Evolutionary conservation across 345 rosid genomes (phyloP).

Genomic region (Populus deltoides): DNA sequence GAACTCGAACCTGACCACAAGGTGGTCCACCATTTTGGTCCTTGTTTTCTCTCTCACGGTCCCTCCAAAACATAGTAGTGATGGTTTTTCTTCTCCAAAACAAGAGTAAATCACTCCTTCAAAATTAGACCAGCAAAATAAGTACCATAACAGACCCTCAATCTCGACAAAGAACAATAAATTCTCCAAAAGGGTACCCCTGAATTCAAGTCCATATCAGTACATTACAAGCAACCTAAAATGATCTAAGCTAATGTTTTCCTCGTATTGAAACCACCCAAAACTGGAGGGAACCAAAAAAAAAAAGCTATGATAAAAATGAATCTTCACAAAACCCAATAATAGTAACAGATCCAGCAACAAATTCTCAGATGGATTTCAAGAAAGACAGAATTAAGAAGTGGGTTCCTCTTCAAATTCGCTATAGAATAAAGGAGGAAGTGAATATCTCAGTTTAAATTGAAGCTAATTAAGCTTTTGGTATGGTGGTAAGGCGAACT

Average conservation of each 20-base stretch:
- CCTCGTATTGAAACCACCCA: not conserved
- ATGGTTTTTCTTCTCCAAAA: constrained; percentile 7
- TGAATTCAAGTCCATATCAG: constrained; percentile 23
- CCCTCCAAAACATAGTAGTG: constrained; percentile 84
- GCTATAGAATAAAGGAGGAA: not conserved
- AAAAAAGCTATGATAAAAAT: not conserved
- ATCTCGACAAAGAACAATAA: constrained; percentile 8
- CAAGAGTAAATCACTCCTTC: not conserved
- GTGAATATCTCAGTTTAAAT: not conserved
- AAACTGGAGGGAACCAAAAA: not conserved
- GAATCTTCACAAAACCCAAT: not conserved
- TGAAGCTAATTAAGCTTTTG: not conserved
- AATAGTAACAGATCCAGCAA: constrained; percentile 2
- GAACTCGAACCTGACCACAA: constrained; percentile 95
- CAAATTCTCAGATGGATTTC: not conserved
- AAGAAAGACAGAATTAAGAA: not conserved
- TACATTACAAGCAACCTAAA: constrained; percentile 15
- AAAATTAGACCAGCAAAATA: not conserved
- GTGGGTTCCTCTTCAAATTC: constrained; percentile 4
- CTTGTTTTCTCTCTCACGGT: constrained; percentile 82
- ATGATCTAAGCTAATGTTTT: constrained; percentile 25
- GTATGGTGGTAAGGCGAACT: not conserved
- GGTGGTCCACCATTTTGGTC: constrained; percentile 71
- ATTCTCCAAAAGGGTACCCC: constrained; percentile 24
- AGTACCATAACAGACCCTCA: constrained; percentile 33